phyloP scores from a whole-genome alignment of 441 rosid species.

The Viola pubescens region DNA sequence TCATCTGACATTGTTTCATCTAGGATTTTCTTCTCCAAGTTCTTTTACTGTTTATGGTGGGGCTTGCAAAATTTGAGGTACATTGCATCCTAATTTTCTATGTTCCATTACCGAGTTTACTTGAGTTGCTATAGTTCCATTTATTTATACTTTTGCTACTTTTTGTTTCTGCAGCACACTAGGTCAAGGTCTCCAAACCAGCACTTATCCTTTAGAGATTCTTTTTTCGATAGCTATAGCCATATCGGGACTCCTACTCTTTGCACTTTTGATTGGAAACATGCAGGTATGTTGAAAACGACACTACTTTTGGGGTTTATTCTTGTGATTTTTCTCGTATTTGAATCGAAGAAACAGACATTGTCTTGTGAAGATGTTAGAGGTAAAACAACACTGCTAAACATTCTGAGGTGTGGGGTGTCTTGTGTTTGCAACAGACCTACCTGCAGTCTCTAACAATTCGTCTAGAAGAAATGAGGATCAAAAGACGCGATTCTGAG shows the following conservation, averaged over 20 bases:
- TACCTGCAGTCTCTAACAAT: slow-evolving; percentile 76
- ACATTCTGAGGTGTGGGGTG: slow-evolving; percentile 7
- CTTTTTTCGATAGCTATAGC: slow-evolving; percentile 76
- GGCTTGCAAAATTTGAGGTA: slow-evolving; percentile 91
- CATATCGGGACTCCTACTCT: slow-evolving; percentile 73
- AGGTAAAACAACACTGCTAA: slow-evolving; percentile 5
- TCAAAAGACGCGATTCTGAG: slow-evolving; percentile 92
- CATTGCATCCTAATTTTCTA: neutral
- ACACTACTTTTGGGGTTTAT: neutral
- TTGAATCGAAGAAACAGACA: neutral
- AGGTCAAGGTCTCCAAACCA: slow-evolving; percentile 84
- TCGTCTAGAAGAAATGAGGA: slow-evolving; percentile 94
- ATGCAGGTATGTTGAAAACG: slow-evolving; percentile 51
- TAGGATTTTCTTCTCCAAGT: slow-evolving; percentile 44
- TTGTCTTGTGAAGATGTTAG: neutral
- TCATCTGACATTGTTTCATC: slow-evolving; percentile 51
- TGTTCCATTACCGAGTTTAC: neutral
- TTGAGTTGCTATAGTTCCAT: neutral
- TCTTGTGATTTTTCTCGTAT: neutral
- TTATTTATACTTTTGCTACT: neutral
- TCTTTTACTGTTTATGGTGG: slow-evolving; percentile 90
- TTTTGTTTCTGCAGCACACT: slow-evolving; percentile 43
- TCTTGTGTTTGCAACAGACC: slow-evolving; percentile 46
- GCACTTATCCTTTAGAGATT: slow-evolving; percentile 65
- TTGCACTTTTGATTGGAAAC: slow-evolving; percentile 81